These are phyloP conservation scores for Cucumis variabilis DNA, from an alignment of 331 rosid species.

Conservation along the genomic window DNA sequence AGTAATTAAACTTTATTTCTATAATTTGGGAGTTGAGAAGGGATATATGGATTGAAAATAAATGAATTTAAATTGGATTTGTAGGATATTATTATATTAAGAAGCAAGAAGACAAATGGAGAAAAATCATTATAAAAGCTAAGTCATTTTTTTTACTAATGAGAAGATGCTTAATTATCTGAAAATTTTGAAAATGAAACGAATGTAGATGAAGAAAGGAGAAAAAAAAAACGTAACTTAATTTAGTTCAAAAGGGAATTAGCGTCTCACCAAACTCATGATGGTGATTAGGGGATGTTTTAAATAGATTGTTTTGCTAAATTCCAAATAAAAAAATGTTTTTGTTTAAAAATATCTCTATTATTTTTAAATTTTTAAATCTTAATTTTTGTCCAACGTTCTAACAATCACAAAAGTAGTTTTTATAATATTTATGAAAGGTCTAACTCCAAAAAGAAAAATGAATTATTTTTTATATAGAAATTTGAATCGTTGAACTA, in stretches of 20 bases:
- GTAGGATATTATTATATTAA: background rate
- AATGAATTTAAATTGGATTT: background rate
- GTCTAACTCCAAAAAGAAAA: no score
- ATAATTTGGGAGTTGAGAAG: background rate
- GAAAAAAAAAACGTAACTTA: background rate
- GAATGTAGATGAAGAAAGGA: background rate
- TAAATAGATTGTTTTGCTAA: background rate
- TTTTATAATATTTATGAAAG: no score
- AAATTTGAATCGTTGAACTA: no score
- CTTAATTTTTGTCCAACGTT: no score
- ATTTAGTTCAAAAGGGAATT: background rate
- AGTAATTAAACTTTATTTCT: background rate
- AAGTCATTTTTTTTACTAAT: background rate
- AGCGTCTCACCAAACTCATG: background rate
- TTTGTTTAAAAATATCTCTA: no score
- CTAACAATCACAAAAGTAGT: no score
- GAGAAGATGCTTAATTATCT: background rate
- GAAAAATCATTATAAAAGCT: background rate
- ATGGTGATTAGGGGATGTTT: background rate
- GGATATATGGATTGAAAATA: background rate
- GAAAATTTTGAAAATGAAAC: background rate
- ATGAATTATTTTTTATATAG: no score
- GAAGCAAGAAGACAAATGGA: background rate
- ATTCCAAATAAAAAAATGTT: no score
- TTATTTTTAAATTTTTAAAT: no score